Conservation (phyloP, 805 yeast genomes). For the Wickerhamiella occidentalis region DNA sequence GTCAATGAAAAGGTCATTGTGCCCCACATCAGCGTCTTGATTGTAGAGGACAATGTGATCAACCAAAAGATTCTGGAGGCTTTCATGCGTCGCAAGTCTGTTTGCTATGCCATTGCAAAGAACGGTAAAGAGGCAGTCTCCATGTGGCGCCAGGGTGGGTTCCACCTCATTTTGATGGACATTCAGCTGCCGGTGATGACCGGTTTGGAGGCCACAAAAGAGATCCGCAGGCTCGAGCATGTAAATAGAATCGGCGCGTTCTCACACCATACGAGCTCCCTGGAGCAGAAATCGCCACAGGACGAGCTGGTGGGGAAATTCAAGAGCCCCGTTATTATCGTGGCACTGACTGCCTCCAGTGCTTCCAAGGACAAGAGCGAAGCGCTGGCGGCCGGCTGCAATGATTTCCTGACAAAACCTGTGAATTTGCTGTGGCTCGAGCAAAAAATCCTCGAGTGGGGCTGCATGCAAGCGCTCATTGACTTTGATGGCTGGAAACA, state of each 20-base stretch:
- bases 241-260: slow-evolving; percentile 64
- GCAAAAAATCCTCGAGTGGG: slow-evolving; percentile 88
- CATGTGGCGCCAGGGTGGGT: slow-evolving; percentile 89
- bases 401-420: slow-evolving; percentile 91
- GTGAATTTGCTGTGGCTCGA: slow-evolving; percentile 90
- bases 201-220: slow-evolving; percentile 90
- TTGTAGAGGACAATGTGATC: slow-evolving; percentile 93
- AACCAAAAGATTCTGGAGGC: slow-evolving; percentile 87
- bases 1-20: slow-evolving; percentile 39
- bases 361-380: slow-evolving; percentile 73
- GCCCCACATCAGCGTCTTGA: slow-evolving; percentile 79
- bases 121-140: slow-evolving; percentile 93
- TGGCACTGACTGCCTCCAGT: slow-evolving; percentile 89
- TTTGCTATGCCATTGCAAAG: slow-evolving; percentile 73
- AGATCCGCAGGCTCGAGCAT: slow-evolving; percentile 73
- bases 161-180: slow-evolving; percentile 92
- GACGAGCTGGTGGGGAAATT: slow-evolving; percentile 31
- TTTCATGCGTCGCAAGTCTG: slow-evolving; percentile 72
- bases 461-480: slow-evolving; percentile 96
- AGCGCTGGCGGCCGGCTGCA: slow-evolving; percentile 94
- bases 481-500: slow-evolving; percentile 83
- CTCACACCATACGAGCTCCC: slow-evolving; percentile 36
- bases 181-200: slow-evolving; percentile 92
- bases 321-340: slow-evolving; percentile 92
- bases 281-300: slow-evolving; percentile 35